Evolutionary conservation across 176 grass and related monocot species (phyloP), one percentile per base, ranked within the genome.

Genomic region (Echinochloa phyllopogon): DNA sequence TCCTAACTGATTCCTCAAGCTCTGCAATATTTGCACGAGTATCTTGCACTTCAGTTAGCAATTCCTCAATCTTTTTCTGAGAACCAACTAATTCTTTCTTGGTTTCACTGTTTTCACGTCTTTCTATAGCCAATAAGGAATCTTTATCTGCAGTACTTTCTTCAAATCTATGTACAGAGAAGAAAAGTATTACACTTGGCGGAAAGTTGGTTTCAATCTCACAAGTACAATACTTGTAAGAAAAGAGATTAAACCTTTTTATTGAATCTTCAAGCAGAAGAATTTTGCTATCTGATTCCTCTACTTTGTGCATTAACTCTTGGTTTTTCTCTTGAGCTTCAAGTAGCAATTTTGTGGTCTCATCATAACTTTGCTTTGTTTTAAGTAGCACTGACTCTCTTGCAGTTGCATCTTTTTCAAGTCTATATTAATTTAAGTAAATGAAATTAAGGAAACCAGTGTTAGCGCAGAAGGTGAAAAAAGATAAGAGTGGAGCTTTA

Each of bases 41-140:
- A 77, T 84, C 74, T 87, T 79, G 79, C 20, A 77, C 55, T 82
- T 92, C 90, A 59, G 85, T 79, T 82, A 78, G 72, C 80, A 94
- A 85, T 83, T 85, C 87, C 70, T 72, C 81, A 47, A 87, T 92
- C 84, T 80, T 82, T 82, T 84, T 87, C 21, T 38, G 67, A 38
- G 87, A 85, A 78, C 84, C 81, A 72, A 75, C 59, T 79, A 94
- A 38, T 87, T 91, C 84, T 75, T 71, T 86, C 77, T 89, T 87
- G 33, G 78, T 87, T 85, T 86, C 52, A 80, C 65, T 84, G 56
- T 94, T 86, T 81, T 90, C 84, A 45, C 50, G 80, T 75, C 71
- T 94, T 88, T 94, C 92, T 75, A 83, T 62, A 78, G 60, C 89
- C 89, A 90, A 69, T 56, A 83, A 55, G 74, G 87, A 92, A 72